Evolutionary conservation across 257 asterid species (phyloP), one percentile per base, ranked within the genome.

Genomic region (Misopates orontium): DNA sequence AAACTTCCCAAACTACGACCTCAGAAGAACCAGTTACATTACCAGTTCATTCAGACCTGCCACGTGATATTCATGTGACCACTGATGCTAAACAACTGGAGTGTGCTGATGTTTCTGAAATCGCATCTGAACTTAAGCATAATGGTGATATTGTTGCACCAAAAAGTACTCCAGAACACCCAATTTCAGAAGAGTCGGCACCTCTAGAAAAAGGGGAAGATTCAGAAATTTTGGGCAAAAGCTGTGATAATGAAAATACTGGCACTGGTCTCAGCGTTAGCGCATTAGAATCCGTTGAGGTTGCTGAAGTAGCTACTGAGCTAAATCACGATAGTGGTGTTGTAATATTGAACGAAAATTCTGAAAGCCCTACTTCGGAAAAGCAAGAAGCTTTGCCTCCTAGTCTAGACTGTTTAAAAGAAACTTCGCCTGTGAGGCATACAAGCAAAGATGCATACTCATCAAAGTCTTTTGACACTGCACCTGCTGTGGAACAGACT

Each of bases 311-410:
- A 70, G 31, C 41, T 62, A 13, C 41, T 62, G 73, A 76, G 22
- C 60, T 36, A 50, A 73, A 67, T 58, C 71, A 47, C 58, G 75
- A 64, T 22, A 66, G 28, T n/a, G 36, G n/a, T 59, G 60, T 15
- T 44, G 67, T 10, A 23, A 47, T 12, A 47, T 20, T 28, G 4
- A 20, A 44, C 32, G 76, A 70, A 71, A 55, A 21, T 55, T 44
- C 71, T 22, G 81, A 66, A 51, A 55, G 14, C 60, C 67, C 63
- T 16, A 13, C 45, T 21, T 23, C 31, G 16, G 19, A 11, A 24
- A 41, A 63, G 67, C 73, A 51, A 60, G 79, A 73, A 74, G 24
- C 67, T 25, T 40, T 50, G 17, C 62, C 56, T 20, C 40, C 18
- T 24, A 25, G 22, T 11, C n/a, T 58, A 57, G 40, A 70, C 15